Evolutionary conservation across 1,284 basidiomycete species (phyloP), one percentile per base, ranked within the genome.

Genomic region (Leucoagaricus sp.): DNA sequence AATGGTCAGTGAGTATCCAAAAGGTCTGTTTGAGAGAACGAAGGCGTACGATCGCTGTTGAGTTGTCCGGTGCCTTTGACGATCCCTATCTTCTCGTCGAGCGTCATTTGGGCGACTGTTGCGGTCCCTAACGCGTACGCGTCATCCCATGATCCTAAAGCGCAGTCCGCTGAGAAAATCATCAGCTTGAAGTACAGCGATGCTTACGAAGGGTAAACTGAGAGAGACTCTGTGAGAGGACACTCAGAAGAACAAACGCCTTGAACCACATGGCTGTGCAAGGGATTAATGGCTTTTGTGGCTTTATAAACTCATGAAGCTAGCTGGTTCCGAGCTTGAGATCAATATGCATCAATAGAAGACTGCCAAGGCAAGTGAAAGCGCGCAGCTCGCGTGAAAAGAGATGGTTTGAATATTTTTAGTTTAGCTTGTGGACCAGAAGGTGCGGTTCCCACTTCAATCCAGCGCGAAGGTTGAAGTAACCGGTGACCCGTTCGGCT

Each of bases 81-180:
- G 47, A 84, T 69, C 8, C 77, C 79, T 40, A 82, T 66, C 67
- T 83, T 81, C 66, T 82, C 79, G 48, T 75, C 73, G 12, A 78
- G 57, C 8, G 77, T 79, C 70, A 79, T 72, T 49, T 74, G 67
- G 1, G 65, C 65, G 29, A 74, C 69, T 3, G 64, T 68, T 12
- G 63, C 63, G 49, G 71, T 74, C 5, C 77, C 76, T 55, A 75
- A 68, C 54, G 63, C 69, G 60, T 66, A 75, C 6, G 78, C 69
- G 15, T 78, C 75, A 38, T 73, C 69, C 79, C 79, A 81, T 60
- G 76, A 67, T 34, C 77, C 76, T 79, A 33, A 19, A 34, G 29
- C 13, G n/a, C 15, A 48, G 13, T 17, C 5, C n/a, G n/a, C 23
- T 50, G 3, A 29, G 13, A 25, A 23, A 25, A 19, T n/a, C 21